Evolutionary conservation across 2,329 filamentous ascomycete genomes (phyloP).

Genomic region (Leptographium radiaticola): DNA sequence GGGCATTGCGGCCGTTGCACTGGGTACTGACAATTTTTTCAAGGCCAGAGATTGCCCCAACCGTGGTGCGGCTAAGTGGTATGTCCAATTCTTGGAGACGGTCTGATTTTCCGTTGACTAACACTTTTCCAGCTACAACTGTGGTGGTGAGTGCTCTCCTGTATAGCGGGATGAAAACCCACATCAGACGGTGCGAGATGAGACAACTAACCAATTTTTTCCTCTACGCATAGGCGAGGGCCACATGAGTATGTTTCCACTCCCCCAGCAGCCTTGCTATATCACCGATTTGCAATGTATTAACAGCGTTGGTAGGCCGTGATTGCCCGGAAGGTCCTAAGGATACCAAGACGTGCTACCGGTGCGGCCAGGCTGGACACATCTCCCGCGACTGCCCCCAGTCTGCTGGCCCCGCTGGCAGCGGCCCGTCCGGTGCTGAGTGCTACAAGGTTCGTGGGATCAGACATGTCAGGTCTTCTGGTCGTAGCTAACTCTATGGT

Average conservation of each 20-base stretch:
- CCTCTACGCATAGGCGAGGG: constrained; percentile 37
- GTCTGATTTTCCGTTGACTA: constrained; percentile 4
- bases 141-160: constrained; percentile 45
- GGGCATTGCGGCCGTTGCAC: neutral
- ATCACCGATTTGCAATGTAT: neutral
- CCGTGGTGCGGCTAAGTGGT: constrained; percentile 74
- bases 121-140: constrained; percentile 55
- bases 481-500: constrained; percentile 4
- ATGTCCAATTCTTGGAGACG: constrained; percentile 21
- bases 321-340: constrained; percentile 84
- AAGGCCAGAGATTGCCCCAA: constrained; percentile 78
- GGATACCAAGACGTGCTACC: constrained; percentile 69
- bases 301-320: constrained; percentile 43
- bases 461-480: too few relatives aligned
- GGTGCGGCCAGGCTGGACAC: constrained; percentile 74
- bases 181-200: neutral
- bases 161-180: neutral
- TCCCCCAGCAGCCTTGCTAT: neutral
- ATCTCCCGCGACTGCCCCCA: constrained; percentile 77
- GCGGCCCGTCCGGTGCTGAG: constrained; percentile 44
- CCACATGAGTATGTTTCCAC: constrained; percentile 51
- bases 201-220: constrained; percentile 13
- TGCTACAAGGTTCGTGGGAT: constrained; percentile 64
- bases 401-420: constrained; percentile 24
- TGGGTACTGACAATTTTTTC: constrained; percentile 1